Conservation (phyloP, 495 filamentous ascomycete species). For the Lasiosphaeria ovina region DNA sequence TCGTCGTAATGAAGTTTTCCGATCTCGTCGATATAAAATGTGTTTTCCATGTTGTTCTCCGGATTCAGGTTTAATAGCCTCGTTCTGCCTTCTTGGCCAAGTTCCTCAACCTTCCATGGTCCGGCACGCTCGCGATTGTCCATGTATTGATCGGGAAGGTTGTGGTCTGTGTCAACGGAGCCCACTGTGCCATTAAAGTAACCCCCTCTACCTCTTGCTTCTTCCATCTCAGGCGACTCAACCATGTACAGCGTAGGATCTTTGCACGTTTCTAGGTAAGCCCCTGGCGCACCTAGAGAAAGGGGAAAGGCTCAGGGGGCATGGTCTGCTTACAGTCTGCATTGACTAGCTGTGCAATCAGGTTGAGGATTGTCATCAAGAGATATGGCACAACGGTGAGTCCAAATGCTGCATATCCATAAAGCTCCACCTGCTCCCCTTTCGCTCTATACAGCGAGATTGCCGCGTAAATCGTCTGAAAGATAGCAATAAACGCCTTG, state of each 20-base stretch:
- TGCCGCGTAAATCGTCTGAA: not conserved
- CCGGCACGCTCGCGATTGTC: not conserved
- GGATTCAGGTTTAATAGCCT: too few relatives aligned
- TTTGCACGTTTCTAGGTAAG: too few relatives aligned
- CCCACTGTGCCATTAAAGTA: not conserved
- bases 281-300: too few relatives aligned
- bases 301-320: too few relatives aligned
- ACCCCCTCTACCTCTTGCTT: not conserved
- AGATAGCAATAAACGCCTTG: not conserved
- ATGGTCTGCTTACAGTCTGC: too few relatives aligned
- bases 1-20: too few relatives aligned
- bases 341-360: not conserved
- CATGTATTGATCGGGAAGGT: not conserved
- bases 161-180: not conserved
- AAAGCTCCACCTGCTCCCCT: not conserved
- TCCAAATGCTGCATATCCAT: not conserved
- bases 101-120: not conserved
- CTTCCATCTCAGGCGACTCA: not conserved
- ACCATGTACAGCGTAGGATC: not conserved
- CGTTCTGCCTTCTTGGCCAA: not conserved
- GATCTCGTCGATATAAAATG: too few relatives aligned
- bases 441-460: not conserved
- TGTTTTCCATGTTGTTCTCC: too few relatives aligned
- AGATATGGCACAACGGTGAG: not conserved
- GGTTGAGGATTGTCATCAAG: not conserved